Base-by-base conservation (phyloP, 2,329 filamentous ascomycete genomes). In the Trichoderma pleuroti region DNA sequence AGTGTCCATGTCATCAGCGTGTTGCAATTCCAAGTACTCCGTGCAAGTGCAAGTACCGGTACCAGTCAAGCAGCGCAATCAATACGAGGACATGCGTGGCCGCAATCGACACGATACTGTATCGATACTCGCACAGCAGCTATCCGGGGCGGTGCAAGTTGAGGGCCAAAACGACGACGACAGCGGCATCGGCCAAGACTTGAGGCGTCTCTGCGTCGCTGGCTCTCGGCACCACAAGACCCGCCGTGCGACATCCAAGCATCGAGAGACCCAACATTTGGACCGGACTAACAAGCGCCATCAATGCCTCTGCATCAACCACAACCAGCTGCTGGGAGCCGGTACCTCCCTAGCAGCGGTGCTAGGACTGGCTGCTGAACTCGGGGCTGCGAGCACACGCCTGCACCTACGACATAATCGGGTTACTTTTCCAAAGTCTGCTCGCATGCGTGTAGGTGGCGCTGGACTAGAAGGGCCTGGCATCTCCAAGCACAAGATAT, bases 171-270 rank as follows among this genome's bases (percentile, higher is more conserved):
- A 18, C 28, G 14, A 34, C 9, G 36, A 42, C 36, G 18, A 28
- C 46, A 52, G 46, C 46, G 46, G 21, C 46, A 52, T 21, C 46
- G 46, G 62, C 62, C 62, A 52, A 34, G 42, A 36, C 56, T 39
- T 39, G 49, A 57, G 63, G 49, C 63, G 63, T 42, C 62, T 52
- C 46, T 54, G 24, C 28, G 42, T 54, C 24, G 18, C 49, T 56
- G 52, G 56, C 54, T 56, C 39, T 67, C 52, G 64, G 64, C 64
- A 59, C 52, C 63, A 59, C 49, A 42, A 42, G 52, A 67, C 64
- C 64, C 64, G 64, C 64, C 26, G 21, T 34, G 63, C 46, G 63
- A 66, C 52, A 39, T 57, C 24, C 18, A 57, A 39, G 52, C 52
- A 56, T 46, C 64, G 11, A 63, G 46, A 64, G 61, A 52, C 62